Evolutionary conservation across 345 rosid species (phyloP).

Genomic region (Pseudoturritis turrita): DNA sequence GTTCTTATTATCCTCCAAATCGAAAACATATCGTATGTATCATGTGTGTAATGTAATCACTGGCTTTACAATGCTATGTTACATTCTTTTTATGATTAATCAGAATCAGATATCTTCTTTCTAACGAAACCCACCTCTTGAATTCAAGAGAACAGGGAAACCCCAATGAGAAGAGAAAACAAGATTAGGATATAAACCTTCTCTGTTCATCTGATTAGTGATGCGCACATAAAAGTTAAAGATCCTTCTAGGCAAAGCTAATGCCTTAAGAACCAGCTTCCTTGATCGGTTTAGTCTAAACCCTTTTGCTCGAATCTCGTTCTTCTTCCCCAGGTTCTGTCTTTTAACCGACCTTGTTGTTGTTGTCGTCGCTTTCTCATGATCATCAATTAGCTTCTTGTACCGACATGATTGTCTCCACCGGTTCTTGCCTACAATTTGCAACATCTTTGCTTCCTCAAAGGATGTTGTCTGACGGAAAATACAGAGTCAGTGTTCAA

Average conservation of each 20-base stretch:
- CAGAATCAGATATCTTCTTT: not conserved
- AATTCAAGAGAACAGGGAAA: constrained; percentile 49
- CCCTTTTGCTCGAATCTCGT: constrained; percentile 43
- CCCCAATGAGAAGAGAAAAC: constrained; percentile 68
- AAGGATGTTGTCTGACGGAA: not conserved
- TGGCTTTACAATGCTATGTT: not conserved
- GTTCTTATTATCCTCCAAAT: not conserved
- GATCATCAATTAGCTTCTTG: constrained; percentile 33
- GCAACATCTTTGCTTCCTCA: constrained; percentile 7
- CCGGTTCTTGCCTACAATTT: constrained; percentile 17
- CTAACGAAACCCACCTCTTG: constrained; percentile 30
- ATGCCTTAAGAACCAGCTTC: constrained; percentile 45
- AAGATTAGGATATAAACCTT: constrained; percentile 49
- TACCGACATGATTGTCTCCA: constrained; percentile 36
- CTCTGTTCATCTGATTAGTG: constrained; percentile 43
- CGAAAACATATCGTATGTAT: constrained; percentile 2
- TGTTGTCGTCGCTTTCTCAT: constrained; percentile 7
- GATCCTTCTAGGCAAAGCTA: constrained; percentile 39
- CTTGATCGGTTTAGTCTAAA: constrained; percentile 50
- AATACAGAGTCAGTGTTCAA: not conserved
- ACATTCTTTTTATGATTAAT: not conserved
- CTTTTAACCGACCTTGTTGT: constrained; percentile 35
- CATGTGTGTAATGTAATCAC: not conserved
- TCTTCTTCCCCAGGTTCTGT: constrained; percentile 41
- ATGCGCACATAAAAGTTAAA: constrained; percentile 42